Percentiles rank a stretch among this genome's conserved stretches.
phyloP scores from a whole-genome alignment of 2,329 filamentous ascomycete genomes.

The Alternaria panax region DNA sequence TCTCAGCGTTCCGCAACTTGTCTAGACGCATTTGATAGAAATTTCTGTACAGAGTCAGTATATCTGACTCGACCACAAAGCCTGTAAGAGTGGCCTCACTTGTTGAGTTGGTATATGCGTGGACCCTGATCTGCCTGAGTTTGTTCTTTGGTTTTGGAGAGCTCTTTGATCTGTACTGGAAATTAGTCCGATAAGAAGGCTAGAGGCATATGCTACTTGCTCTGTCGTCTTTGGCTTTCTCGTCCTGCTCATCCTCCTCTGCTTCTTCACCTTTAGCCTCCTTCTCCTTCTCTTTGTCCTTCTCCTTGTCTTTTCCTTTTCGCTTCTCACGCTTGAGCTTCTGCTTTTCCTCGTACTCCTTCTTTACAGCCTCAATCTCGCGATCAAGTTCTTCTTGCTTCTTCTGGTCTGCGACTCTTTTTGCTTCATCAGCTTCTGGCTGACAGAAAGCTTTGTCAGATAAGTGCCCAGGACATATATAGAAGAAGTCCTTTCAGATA shows the following conservation, averaged over 20 bases:
- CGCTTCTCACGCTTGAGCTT: conserved; percentile 64
- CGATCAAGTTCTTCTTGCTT: conserved; percentile 57
- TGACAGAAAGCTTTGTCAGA: conserved; percentile 82
- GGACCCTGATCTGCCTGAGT: conserved; percentile 69
- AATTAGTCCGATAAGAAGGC: conserved; percentile 12
- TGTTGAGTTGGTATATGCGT: conserved; percentile 83
- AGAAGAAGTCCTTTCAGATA: conserved; percentile 79
- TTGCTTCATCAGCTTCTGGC: conserved; percentile 74
- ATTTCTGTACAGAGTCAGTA: conserved; percentile 58
- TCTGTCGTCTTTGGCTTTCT: conserved; percentile 68
- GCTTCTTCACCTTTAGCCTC: conserved; percentile 67
- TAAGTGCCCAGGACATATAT: conserved; percentile 82
- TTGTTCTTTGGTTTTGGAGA: conserved; percentile 57
- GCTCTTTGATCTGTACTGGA: conserved; percentile 53
- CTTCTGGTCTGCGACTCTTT: conserved; percentile 63
- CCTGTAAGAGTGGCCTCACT: conserved; percentile 58
- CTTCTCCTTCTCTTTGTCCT: conserved; percentile 68
- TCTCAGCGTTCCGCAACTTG: conserved; percentile 78
- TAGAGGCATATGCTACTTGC: conserved; percentile 40
- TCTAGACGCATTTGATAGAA: conserved; percentile 89
- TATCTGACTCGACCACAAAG: neutral
- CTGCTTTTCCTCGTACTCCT: conserved; percentile 61
- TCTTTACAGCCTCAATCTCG: conserved; percentile 59
- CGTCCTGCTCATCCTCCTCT: conserved; percentile 68
- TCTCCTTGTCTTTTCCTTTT: conserved; percentile 58